Conservation (phyloP, 129 eudicot species). For the Centrapalus pauciflorus region DNA sequence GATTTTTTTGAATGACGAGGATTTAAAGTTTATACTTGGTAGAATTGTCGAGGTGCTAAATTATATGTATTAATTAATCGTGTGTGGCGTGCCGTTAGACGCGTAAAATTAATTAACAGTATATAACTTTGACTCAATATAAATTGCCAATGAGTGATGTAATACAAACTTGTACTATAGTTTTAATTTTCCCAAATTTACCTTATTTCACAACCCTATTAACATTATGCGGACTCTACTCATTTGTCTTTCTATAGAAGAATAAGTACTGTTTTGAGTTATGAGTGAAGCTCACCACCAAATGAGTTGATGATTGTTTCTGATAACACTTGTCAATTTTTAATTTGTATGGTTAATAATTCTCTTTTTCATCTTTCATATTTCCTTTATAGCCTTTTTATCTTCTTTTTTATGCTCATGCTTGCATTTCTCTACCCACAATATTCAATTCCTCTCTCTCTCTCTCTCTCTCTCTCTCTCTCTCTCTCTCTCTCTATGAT, state of each 20-base stretch:
- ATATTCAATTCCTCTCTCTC: neutral
- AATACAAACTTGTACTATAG: conserved; percentile 6
- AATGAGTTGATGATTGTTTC: conserved; percentile 55
- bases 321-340: conserved; percentile 61
- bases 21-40: too few species aligned
- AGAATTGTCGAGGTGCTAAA: too few species aligned
- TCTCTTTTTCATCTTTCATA: conserved; percentile 24
- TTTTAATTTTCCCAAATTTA: neutral
- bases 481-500: conserved; percentile 10
- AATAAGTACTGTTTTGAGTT: conserved; percentile 24
- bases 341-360: conserved; percentile 47
- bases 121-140: neutral
- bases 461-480: conserved; percentile 12
- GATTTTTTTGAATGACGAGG: too few species aligned
- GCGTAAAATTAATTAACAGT: too few species aligned
- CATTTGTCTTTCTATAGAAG: conserved; percentile 31
- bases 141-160: conserved; percentile 1
- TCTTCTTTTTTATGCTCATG: conserved; percentile 24
- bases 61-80: too few species aligned
- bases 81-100: too few species aligned
- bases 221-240: neutral
- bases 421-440: conserved; percentile 26
- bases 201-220: neutral
- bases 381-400: conserved; percentile 24
- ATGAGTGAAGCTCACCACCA: conserved; percentile 60